phyloP scores from a whole-genome alignment of 1,284 basidiomycete genomes.

The Fomitopsis palustris region DNA sequence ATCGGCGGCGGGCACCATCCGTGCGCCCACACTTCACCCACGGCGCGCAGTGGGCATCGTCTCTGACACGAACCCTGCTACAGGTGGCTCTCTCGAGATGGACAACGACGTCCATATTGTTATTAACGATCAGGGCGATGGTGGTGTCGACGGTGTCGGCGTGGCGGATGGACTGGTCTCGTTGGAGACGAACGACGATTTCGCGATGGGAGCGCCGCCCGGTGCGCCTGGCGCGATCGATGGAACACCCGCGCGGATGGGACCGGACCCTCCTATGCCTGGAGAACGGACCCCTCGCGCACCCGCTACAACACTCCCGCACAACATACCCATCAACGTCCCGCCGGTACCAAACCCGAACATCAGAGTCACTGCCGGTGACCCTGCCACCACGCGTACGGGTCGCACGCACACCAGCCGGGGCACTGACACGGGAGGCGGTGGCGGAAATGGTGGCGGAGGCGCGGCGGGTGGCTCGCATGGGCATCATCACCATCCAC shows the following conservation, averaged over 20 bases:
- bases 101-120: slow-evolving; percentile 63
- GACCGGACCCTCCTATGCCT: slow-evolving; percentile 21
- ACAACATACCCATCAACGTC: slow-evolving; percentile 17
- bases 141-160: slow-evolving; percentile 43
- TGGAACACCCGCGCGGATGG: slow-evolving; percentile 25
- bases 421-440: slow-evolving; percentile 11
- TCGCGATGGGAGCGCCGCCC: slow-evolving; percentile 83
- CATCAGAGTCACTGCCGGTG: slow-evolving; percentile 6
- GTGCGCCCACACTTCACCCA: slow-evolving; percentile 26
- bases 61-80: slow-evolving; percentile 40
- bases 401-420: slow-evolving; percentile 12
- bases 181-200: slow-evolving; percentile 69
- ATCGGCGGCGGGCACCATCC: slow-evolving; percentile 32
- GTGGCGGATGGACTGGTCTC: slow-evolving; percentile 72
- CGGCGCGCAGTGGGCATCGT: slow-evolving; percentile 61
- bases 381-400: slow-evolving; percentile 2
- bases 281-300: slow-evolving; percentile 30
- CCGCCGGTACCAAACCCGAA: slow-evolving; percentile 15
- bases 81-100: slow-evolving; percentile 40
- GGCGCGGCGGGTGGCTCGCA: slow-evolving; percentile 8
- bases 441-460: background rate
- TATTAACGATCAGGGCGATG: slow-evolving; percentile 49
- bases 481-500: slow-evolving; percentile 32
- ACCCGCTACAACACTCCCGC: slow-evolving; percentile 24
- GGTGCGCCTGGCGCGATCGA: slow-evolving; percentile 76